These are phyloP conservation scores for Cyphellophora europaea DNA, from an alignment of 2,329 filamentous ascomycete species.

Conservation along the genomic window DNA sequence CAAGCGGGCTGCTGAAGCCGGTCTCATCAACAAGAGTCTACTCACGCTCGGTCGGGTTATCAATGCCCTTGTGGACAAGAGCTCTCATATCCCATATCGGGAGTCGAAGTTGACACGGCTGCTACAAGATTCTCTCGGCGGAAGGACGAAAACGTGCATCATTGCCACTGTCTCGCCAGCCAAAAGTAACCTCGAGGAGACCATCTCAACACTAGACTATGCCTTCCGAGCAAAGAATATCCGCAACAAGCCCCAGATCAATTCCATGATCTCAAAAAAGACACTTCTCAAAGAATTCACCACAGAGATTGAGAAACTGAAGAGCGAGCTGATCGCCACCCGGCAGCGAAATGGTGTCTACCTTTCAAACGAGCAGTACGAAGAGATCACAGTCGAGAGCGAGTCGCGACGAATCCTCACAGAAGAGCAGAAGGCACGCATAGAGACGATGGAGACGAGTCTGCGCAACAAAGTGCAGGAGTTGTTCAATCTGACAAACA, in stretches of 20 bases:
- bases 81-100: conserved; percentile 79
- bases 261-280: conserved; percentile 86
- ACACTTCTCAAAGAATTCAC: conserved; percentile 86
- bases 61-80: conserved; percentile 87
- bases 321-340: conserved; percentile 86
- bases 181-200: conserved; percentile 92
- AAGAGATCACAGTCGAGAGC: conserved; percentile 83
- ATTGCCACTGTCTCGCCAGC: conserved; percentile 94
- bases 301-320: conserved; percentile 84
- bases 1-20: conserved; percentile 90
- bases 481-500: conserved; percentile 74
- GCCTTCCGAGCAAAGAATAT: conserved; percentile 98
- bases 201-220: conserved; percentile 95
- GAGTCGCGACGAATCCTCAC: conserved; percentile 85
- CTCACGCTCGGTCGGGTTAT: conserved; percentile 93
- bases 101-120: conserved; percentile 94
- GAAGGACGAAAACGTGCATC: conserved; percentile 94
- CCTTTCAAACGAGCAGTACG: conserved; percentile 76
- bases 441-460: conserved; percentile 84
- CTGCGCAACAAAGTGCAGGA: conserved; percentile 91
- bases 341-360: conserved; percentile 93
- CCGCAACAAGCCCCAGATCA: conserved; percentile 92
- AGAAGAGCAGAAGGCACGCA: conserved; percentile 85
- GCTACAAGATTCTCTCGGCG: conserved; percentile 91
- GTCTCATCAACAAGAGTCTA: conserved; percentile 95